Evolutionary conservation across 2,329 filamentous ascomycete species (phyloP), one percentile per base, ranked within the genome.

Genomic region (Chaetomiaceae sp.): DNA sequence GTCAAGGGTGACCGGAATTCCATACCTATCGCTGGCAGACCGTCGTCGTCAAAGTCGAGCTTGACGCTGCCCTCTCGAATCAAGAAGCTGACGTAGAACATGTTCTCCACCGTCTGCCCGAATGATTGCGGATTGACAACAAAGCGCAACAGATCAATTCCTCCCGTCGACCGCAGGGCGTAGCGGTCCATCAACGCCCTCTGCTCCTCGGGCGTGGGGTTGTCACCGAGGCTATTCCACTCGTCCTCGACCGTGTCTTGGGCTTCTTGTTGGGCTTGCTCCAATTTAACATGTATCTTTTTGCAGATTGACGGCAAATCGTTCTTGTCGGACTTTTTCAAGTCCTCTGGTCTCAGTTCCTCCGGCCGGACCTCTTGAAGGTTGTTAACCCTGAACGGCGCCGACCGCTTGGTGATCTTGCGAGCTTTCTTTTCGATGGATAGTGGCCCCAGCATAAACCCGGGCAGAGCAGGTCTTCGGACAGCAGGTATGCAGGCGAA

Each of bases 11-110:
- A 12, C 61, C 54, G 55, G 48, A 13, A 20, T 35, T 21, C 77
- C 86, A 74, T 75, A 95, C 90, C 75, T 43, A 97, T 68, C 19
- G 89, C 82, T n/a, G 91, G 91, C 37, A 96, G 71, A 1, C 79
- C 83, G 54, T 86, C 72, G 12, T 82, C 77, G 62, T 96, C 91
- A 50, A 82, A 78, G 3, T 80, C 75, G n/a, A 99, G 76, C 30
- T 81, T 82, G 5, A 90, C 80, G 53, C 79, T 82, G 10, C 90
- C 90, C 68, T 99, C 93, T 51, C 88, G 83, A 53, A 97, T 89
- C 54, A 99, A 72, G 64, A 99, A 99, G 65, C 89, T 95, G 60
- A 96, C 81, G 66, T 97, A 97, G 68, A 99, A 99, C 61, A 99
- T 75, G 62, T 99, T 99, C 66, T 99, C 93, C 6, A 99, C 84